Base-by-base conservation (phyloP, 2,329 filamentous ascomycete species). In the Helicocarpus griseus region DNA sequence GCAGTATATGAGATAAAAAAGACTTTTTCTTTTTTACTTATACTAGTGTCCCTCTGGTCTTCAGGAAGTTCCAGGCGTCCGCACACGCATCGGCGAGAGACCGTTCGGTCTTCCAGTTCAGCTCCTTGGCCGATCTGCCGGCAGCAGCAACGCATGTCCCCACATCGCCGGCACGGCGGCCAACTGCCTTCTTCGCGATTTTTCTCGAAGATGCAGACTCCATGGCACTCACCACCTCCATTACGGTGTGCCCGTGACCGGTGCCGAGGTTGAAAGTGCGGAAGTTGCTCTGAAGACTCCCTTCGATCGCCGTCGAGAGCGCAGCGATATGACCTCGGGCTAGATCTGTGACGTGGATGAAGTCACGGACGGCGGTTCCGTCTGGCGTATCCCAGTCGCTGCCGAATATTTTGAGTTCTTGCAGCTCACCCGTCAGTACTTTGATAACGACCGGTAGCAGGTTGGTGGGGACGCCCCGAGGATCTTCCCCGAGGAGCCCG, bases 311-410 rank as follows among this genome's bases (percentile, higher is more conserved):
- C 26, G 70, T 60, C 14, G 61, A 60, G 21, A 83, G 69, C 1
- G 82, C 82, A 5, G 81, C 79, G 35, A 84, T 75, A 64, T 86
- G 82, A 4, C 68, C 82, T 39, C 77, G 72, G 5, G 81, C 81
- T 41, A 86, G 73, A 63, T 85, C 82, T 14, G 76, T 77, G 35
- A 85, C 82, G 57, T 85, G 82, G 56, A 85, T 83, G 60, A 83
- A 86, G 63, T 86, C 82, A 39, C 82, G 77, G 38, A 85, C 74
- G 1, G 81, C 80, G 0, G 82, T 85, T 14, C 82, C 82, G 58
- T 86, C 82, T 3, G 72, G 69, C 0, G 82, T 85, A 51, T 81
- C 74, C 76, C 81, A 86, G 63, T 86, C 80, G 2, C 73, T 74
- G 6, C 82, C 82, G 56, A 81, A 85, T 49, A 85, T 76, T 47